Evolutionary conservation across 805 yeast species (phyloP), one percentile per base, ranked within the genome.

Genomic region (Candida manassasensis): DNA sequence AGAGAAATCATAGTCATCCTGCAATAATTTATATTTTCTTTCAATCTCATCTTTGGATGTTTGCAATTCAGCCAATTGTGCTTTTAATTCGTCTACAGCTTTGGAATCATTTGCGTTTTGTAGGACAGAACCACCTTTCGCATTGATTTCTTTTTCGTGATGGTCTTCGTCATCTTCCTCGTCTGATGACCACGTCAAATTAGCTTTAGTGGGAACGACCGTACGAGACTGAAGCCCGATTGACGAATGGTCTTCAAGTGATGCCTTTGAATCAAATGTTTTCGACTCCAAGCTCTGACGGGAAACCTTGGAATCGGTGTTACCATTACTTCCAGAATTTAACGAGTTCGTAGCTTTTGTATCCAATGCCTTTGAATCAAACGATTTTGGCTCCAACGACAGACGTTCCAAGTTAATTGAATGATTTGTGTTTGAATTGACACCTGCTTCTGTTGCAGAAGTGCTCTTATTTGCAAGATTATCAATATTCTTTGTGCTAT

Each of bases 131-230:
- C 11, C 15, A 21, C 6, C 27, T n/a, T 24, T 24, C 12, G 27
- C 9, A 7, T 8, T 7, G 12, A 24, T 24, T 18, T 27, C 19
- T 6, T 18, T 14, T 9, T 15, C 24, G n/a, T 31, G 19, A 5
- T 18, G 22, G 11, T 19, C 26, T 27, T 28, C 22, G 1, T 67
- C 75, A 2, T 76, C 85, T 32, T 81, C 93, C 42, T 83, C 95
- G 45, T 83, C 95, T 36, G 88, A 82, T 11, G 90, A 82, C 88
- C 96, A 93, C 3, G 89, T 80, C 53, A 90, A 69, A 28, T 81
- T 77, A 0, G 96, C 85, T 55, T 84, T 86, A 18, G 82, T 74
- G 0, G 97, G 96, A n/a, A 84, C 77, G 3, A 90, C 81, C 3
- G 81, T 77, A 4, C 84, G 73, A 9, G 83, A 57, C 43, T 78